Conservation (phyloP, 2,329 filamentous ascomycete species). For the Fusarium sp. region DNA sequence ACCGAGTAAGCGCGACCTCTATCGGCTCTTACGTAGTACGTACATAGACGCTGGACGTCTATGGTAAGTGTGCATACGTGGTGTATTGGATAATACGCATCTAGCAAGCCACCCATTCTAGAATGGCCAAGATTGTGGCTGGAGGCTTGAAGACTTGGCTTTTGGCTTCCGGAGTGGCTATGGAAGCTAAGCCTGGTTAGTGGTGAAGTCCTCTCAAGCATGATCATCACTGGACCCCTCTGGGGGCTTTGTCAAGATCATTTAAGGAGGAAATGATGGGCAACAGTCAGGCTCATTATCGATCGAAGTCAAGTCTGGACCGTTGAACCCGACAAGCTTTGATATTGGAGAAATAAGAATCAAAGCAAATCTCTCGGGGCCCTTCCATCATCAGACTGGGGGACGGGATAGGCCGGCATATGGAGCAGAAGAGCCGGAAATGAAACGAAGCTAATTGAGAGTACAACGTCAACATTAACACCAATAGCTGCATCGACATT, state of each 20-base stretch:
- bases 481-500: constrained; percentile 15
- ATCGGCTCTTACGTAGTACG: constrained; percentile 23
- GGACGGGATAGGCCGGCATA: constrained; percentile 21
- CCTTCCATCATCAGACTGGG: constrained; percentile 18
- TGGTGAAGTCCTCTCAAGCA: constrained; percentile 18
- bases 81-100: constrained; percentile 6
- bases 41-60: constrained; percentile 22
- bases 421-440: constrained; percentile 7
- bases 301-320: constrained; percentile 13
- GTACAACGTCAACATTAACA: constrained; percentile 1
- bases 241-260: constrained; percentile 6
- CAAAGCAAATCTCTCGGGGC: constrained; percentile 25
- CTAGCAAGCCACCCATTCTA: constrained; percentile 5
- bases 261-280: constrained; percentile 28
- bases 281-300: not conserved
- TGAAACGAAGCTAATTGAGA: constrained; percentile 3
- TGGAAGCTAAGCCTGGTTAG: no score
- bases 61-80: constrained; percentile 16
- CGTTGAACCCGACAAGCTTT: constrained; percentile 21
- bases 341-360: constrained; percentile 13
- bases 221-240: constrained; percentile 9
- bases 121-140: not conserved
- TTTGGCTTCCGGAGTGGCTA: constrained; percentile 25
- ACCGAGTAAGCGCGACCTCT: constrained; percentile 2
- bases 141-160: constrained; percentile 19